Evolutionary conservation across 176 grass and related monocot genomes (phyloP).

Genomic region (Panicum miliaceum): DNA sequence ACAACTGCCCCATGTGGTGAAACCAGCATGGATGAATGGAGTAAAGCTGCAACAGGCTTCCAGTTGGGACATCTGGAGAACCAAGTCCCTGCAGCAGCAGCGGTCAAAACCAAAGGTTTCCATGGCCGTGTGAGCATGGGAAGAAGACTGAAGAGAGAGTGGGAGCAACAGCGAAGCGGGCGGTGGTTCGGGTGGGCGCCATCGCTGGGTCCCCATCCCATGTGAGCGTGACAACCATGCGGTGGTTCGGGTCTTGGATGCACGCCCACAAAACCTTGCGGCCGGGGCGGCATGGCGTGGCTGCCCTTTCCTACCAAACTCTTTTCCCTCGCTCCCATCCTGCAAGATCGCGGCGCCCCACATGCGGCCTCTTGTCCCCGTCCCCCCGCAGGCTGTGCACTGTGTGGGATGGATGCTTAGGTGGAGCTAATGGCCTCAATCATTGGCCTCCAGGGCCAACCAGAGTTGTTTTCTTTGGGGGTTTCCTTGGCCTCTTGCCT

Average conservation of each 20-base stretch:
- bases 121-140: neutral
- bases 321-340: neutral
- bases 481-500: constrained; percentile 9
- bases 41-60: constrained; percentile 22
- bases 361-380: constrained; percentile 43
- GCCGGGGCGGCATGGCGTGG: constrained; percentile 34
- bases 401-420: constrained; percentile 11
- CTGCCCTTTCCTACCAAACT: constrained; percentile 45
- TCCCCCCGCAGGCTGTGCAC: neutral
- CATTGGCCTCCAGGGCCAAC: constrained; percentile 37
- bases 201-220: constrained; percentile 49
- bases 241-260: constrained; percentile 38
- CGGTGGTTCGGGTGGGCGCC: constrained; percentile 43
- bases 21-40: neutral
- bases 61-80: constrained; percentile 22
- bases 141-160: neutral
- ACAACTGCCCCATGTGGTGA: neutral
- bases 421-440: constrained; percentile 36
- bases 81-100: neutral
- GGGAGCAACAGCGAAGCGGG: neutral
- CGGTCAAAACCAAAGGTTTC: constrained; percentile 23
- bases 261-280: constrained; percentile 47
- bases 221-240: constrained; percentile 54
- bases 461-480: neutral
- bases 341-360: constrained; percentile 37